phyloP scores from a whole-genome alignment of 169 alveolate genomes.

The Haemoproteus tartakovskyi region DNA sequence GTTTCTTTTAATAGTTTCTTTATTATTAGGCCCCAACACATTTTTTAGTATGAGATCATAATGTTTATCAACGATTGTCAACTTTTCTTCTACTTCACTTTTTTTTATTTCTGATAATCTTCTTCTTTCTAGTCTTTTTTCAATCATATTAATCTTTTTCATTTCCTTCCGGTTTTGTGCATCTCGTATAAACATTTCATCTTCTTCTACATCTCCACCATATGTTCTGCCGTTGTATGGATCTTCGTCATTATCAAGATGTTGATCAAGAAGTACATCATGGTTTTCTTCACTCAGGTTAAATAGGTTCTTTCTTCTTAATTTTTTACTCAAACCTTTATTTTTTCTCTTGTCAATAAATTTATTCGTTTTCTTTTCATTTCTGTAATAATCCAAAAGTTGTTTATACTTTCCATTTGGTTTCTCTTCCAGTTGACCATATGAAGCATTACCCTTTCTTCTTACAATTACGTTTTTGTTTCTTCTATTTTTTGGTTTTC shows the following conservation, averaged over 20 bases:
- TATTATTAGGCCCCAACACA: conserved; percentile 10
- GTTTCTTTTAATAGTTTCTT: neutral
- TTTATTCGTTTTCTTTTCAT: conserved; percentile 63
- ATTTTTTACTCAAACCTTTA: conserved; percentile 7
- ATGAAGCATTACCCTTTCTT: too few relatives aligned
- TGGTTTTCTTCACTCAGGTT: conserved; percentile 54
- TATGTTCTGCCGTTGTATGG: neutral
- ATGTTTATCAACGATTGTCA: conserved; percentile 45
- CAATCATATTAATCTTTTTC: neutral
- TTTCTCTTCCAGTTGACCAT: too few relatives aligned
- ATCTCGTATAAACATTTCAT: too few relatives aligned
- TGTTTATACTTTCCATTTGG: conserved; percentile 29
- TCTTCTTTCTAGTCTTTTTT: conserved; percentile 14
- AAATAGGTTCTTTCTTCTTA: conserved; percentile 25
- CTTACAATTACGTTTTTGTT: conserved; percentile 42
- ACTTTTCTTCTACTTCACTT: conserved; percentile 52
- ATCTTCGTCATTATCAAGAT: conserved; percentile 25
- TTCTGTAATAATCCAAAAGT: conserved; percentile 44
- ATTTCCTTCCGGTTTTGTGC: neutral
- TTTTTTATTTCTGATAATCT: conserved; percentile 42
- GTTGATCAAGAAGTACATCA: conserved; percentile 6
- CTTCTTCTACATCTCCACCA: neutral
- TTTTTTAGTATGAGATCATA: conserved; percentile 32
- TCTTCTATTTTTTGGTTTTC: neutral
- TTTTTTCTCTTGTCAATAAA: conserved; percentile 65